Evolutionary conservation across 2,329 filamentous ascomycete genomes (phyloP), one percentile per base, ranked within the genome.

Genomic region (Penicillium crustosum): DNA sequence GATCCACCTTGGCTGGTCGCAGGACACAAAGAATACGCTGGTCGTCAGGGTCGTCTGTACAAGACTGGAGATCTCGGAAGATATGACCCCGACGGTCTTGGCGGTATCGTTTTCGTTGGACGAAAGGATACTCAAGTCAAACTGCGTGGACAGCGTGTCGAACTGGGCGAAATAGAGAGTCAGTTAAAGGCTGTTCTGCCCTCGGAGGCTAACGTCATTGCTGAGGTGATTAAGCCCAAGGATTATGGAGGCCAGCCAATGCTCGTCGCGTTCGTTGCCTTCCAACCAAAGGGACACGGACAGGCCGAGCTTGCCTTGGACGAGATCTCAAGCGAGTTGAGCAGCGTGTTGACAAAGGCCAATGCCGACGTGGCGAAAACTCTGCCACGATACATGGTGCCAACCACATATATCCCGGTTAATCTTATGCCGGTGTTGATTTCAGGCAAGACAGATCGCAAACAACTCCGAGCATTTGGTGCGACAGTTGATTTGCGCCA

Each of bases 161-260:
- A 78, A 55, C 68, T 77, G 2, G 76, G 73, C 2, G 76, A 77
- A 53, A 72, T 78, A 7, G 76, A 78, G 57, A 71, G 70, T 56
- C 71, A 74, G 21, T 62, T 74, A 17, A 66, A 64, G 36, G 66
- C 61, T 13, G 59, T 66, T 39, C 57, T 75, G n/a, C 68, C 68
- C 7, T 57, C 68, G 1, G 67, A 70, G 7, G 57, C 68, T 12
- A 76, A 75, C 3, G 73, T 82, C 0, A 78, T 81, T 27, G 78
- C 75, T 2, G 82, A 83, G 61, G 79, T 83, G 13, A 79, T 83
- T 62, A 61, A 59, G 2, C 68, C 71, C 3, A 63, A 67, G n/a
- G 66, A 63, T 7, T 60, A 65, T 13, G 65, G 68, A 0, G 63
- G 66, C 2, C 70, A 74, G 43, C 56, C 68, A 3, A 72, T 65